Evolutionary conservation across 805 yeast species (phyloP).

Genomic region (Kuraishia ogatae): DNA sequence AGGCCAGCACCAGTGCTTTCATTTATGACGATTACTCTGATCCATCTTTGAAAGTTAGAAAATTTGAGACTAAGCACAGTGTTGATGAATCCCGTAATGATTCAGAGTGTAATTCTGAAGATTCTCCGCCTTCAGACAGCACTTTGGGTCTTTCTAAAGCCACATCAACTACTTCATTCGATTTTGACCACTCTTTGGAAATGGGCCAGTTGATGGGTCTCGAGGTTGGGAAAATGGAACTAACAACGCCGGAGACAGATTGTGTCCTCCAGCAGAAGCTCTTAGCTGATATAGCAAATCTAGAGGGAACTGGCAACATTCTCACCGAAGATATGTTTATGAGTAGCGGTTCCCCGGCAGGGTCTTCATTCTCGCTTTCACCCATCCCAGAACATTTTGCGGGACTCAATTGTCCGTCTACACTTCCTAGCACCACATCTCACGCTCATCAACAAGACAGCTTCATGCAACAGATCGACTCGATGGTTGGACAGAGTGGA

Average conservation of each 20-base stretch:
- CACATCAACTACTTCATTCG: background rate
- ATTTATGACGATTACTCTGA: background rate
- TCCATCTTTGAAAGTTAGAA: background rate
- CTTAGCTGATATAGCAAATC: background rate
- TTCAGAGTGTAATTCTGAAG: background rate
- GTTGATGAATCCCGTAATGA: background rate
- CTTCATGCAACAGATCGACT: background rate
- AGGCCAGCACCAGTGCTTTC: background rate
- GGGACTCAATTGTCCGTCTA: background rate
- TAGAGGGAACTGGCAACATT: background rate
- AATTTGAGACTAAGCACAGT: background rate
- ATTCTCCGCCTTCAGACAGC: background rate
- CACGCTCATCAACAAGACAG: background rate
- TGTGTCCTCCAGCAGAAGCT: background rate
- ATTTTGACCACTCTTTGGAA: background rate
- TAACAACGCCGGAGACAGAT: background rate
- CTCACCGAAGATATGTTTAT: background rate
- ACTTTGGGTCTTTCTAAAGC: background rate
- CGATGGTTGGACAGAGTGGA: background rate
- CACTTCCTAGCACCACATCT: background rate
- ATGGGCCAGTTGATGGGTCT: background rate
- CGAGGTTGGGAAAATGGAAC: background rate
- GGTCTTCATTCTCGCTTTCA: background rate
- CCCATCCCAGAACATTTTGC: background rate
- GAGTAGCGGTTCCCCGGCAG: background rate